Conservation (phyloP, 768 basidiomycete genomes). For the Austroboletus festivus region DNA sequence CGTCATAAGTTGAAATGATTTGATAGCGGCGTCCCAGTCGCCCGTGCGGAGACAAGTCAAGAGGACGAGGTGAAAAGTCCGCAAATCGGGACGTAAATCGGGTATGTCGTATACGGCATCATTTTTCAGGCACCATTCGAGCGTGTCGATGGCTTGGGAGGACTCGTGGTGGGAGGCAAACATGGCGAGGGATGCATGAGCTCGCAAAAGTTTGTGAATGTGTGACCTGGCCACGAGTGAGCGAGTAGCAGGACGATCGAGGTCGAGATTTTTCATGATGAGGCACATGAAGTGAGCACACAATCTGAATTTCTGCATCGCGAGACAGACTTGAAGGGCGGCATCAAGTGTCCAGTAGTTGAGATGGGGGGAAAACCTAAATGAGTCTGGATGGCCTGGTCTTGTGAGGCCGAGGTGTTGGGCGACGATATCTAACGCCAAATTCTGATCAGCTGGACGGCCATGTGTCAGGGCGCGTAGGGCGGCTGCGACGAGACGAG, state of each 20-base stretch:
- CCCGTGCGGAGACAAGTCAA: conserved; percentile 57
- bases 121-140: conserved; percentile 69
- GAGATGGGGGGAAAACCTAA: conserved; percentile 41
- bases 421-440: conserved; percentile 61
- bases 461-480: conserved; percentile 58
- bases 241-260: conserved; percentile 27
- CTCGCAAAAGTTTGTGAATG: conserved; percentile 59
- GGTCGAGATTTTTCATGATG: conserved; percentile 42
- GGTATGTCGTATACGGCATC: conserved; percentile 47
- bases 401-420: conserved; percentile 61
- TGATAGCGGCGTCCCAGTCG: conserved; percentile 60
- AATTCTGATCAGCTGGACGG: conserved; percentile 53
- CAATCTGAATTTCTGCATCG: conserved; percentile 43
- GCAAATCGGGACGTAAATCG: conserved; percentile 31
- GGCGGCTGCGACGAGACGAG: conserved; percentile 48
- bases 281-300: conserved; percentile 58
- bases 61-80: conserved; percentile 61
- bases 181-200: conserved; percentile 42
- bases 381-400: conserved; percentile 40
- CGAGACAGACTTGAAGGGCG: conserved; percentile 55
- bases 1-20: conserved; percentile 69
- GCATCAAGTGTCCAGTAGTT: conserved; percentile 47
- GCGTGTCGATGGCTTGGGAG: conserved; percentile 49
- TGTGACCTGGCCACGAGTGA: conserved; percentile 49
- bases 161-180: conserved; percentile 39